Evolutionary conservation across 352 stramenopile genomes (phyloP), one percentile per base, ranked within the genome.

Genomic region (Phytophthora megakarya): DNA sequence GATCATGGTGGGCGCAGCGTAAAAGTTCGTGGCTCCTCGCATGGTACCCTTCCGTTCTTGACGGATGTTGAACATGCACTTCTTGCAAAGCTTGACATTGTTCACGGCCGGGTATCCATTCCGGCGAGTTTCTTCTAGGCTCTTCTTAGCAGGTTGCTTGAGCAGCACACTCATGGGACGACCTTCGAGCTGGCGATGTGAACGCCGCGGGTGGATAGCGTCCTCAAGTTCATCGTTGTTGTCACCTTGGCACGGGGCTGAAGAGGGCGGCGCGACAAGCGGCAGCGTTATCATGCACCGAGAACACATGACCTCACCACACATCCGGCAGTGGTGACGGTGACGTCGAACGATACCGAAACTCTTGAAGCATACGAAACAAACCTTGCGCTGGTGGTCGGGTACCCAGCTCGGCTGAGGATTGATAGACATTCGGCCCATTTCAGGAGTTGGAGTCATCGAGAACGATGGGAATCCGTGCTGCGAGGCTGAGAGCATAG

Each of bases 251-350:
- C 53, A 37, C 16, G 49, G 45, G 53, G 72, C 56, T 25, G 72
- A 75, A 56, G 39, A 61, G 5, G 68, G 61, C 13, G 78, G 78
- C 0, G 78, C 65, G n/a, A 88, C 72, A 16, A 92, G 66, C 35
- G 81, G 79, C 58, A 92, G 65, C n/a, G 72, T 75, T 60, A 86
- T 75, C 73, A 89, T 84, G 45, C 83, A 92, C 16, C 72, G 72
- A 16, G 73, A 79, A 49, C 82, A 91, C 63, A 91, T 86, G 47
- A 90, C 82, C 52, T 91, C 80, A 15, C 82, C 84, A 19, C 84
- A 93, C 80, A 90, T 88, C 16, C 84, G 84, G 43, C 84, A 92
- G 60, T 90, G 80, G 51, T 93, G 84, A 2, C 84, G 82, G 21
- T 86, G 80, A 26, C 78, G 72, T 26, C 81, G 78, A 28, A 90